These are phyloP conservation scores for Arthrobotrys sphaeroides DNA, from an alignment of 2,329 filamentous ascomycete genomes.

Conservation along the genomic window DNA sequence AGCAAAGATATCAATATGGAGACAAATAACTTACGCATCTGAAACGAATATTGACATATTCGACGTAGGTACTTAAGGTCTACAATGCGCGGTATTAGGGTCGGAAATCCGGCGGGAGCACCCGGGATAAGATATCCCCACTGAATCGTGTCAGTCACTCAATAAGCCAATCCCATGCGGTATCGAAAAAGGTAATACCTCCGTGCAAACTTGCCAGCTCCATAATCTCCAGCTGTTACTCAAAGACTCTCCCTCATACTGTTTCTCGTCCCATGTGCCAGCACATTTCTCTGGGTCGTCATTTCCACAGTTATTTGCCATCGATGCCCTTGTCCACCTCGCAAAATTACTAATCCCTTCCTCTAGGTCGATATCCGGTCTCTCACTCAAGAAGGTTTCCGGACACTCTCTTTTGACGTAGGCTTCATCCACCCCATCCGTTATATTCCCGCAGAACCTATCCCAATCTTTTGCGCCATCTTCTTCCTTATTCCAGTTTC, in stretches of 20 bases:
- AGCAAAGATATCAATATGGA: constrained; percentile 70
- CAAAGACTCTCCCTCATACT: constrained; percentile 6
- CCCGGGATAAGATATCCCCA: constrained; percentile 61
- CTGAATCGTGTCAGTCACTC: constrained; percentile 52
- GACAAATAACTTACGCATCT: constrained; percentile 75
- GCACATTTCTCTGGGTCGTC: background rate
- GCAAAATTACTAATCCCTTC: constrained; percentile 39
- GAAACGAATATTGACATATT: constrained; percentile 79
- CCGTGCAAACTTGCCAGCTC: constrained; percentile 50
- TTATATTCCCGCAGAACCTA: constrained; percentile 46
- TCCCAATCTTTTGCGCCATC: constrained; percentile 34
- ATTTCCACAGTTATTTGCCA: constrained; percentile 17
- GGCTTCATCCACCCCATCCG: constrained; percentile 10
- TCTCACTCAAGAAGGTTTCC: background rate
- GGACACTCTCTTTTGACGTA: background rate
- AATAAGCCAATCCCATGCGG: no score
- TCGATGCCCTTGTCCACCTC: constrained; percentile 23
- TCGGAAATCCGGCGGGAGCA: constrained; percentile 62
- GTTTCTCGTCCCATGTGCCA: background rate
- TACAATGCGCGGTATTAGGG: constrained; percentile 62
- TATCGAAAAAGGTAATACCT: constrained; percentile 4
- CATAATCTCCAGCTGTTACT: constrained; percentile 36
- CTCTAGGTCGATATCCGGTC: constrained; percentile 19
- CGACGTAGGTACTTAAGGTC: constrained; percentile 57
- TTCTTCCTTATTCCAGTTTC: constrained; percentile 44